Conservation (phyloP, 345 rosid species). For the Citrus mangshanensis region DNA sequence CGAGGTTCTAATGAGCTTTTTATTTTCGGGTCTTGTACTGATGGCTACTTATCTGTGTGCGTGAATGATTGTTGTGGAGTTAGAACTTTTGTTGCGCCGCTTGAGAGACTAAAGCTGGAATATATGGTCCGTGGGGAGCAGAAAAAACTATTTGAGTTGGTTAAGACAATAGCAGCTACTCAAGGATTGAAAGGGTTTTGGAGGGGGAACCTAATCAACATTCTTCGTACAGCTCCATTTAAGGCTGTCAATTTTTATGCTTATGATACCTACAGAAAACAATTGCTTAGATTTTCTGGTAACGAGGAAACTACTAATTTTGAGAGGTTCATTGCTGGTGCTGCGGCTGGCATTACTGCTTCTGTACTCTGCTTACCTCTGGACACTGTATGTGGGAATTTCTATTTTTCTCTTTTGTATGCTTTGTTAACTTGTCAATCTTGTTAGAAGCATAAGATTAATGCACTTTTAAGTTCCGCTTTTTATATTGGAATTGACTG, state of each 20-base stretch:
- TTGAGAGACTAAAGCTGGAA: slow-evolving; percentile 77
- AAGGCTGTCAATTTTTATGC: slow-evolving; percentile 73
- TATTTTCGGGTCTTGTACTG: not conserved
- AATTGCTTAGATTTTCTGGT: slow-evolving; percentile 51
- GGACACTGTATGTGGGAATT: slow-evolving; percentile 51
- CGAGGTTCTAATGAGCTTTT: not conserved
- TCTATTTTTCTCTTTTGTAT: not conserved
- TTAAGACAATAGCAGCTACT: slow-evolving; percentile 48
- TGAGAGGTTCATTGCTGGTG: slow-evolving; percentile 74
- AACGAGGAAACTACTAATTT: slow-evolving; percentile 62
- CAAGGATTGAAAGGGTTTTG: slow-evolving; percentile 72
- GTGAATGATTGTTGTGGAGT: slow-evolving; percentile 9
- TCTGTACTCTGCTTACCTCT: slow-evolving; percentile 67
- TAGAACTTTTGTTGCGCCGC: slow-evolving; percentile 78
- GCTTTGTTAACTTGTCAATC: not conserved
- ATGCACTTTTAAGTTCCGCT: slow-evolving; percentile 1
- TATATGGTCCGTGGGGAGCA: slow-evolving; percentile 75
- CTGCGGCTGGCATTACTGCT: slow-evolving; percentile 78
- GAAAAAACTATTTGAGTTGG: slow-evolving; percentile 41
- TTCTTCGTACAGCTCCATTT: slow-evolving; percentile 76
- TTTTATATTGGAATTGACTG: not conserved
- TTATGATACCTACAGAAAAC: slow-evolving; percentile 70
- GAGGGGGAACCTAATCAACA: slow-evolving; percentile 73
- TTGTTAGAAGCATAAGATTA: not conserved
- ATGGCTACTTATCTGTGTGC: slow-evolving; percentile 1